Conservation (phyloP, 495 filamentous ascomycete genomes). For the Evernia prunastri region DNA sequence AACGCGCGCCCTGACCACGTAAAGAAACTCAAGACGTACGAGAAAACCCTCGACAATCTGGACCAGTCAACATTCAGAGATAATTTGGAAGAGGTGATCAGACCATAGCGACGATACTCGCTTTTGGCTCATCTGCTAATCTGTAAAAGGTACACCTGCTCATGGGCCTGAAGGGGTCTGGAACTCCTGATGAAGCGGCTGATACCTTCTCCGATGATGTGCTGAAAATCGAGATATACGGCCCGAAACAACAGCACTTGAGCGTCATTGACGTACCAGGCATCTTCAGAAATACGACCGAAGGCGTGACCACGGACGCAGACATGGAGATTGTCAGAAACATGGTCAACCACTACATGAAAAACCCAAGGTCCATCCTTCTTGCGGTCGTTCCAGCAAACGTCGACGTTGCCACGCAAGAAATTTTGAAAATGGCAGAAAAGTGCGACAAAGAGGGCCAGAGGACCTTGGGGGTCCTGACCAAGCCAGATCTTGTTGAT, state of each 20-base stretch:
- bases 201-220: slow-evolving; percentile 42
- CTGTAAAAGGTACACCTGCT: not conserved
- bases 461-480: slow-evolving; percentile 44
- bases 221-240: slow-evolving; percentile 45
- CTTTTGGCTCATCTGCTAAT: not conserved
- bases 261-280: slow-evolving; percentile 52
- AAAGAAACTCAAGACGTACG: not conserved
- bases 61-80: not conserved
- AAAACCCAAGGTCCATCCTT: slow-evolving; percentile 16
- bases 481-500: slow-evolving; percentile 41
- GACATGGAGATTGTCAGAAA: slow-evolving; percentile 31
- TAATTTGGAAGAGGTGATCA: not conserved
- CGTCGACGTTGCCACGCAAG: slow-evolving; percentile 27
- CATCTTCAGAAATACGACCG: slow-evolving; percentile 37
- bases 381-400: slow-evolving; percentile 28
- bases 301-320: slow-evolving; percentile 34
- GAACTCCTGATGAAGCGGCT: slow-evolving; percentile 20
- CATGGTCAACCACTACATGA: slow-evolving; percentile 43
- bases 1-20: not conserved
- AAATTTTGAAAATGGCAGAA: slow-evolving; percentile 21
- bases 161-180: not conserved
- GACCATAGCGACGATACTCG: not conserved
- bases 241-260: slow-evolving; percentile 42
- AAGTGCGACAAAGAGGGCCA: slow-evolving; percentile 28
- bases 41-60: not conserved